These are phyloP conservation scores for Sophora flavescens DNA, from an alignment of 306 rosid genomes.

Conservation along the genomic window DNA sequence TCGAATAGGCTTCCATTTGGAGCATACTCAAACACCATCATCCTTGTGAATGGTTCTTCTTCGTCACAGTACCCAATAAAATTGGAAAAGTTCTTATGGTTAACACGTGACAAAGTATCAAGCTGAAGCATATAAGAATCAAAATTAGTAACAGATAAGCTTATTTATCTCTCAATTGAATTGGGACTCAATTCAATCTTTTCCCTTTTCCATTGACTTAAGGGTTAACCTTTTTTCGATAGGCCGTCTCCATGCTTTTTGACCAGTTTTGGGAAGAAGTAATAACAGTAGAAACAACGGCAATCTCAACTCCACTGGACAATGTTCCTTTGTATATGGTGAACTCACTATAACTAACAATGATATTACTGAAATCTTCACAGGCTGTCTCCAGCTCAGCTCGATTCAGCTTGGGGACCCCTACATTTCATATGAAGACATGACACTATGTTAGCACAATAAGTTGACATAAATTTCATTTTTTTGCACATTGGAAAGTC, in stretches of 20 bases:
- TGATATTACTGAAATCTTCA: slow-evolving; percentile 97
- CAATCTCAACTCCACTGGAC: slow-evolving; percentile 97
- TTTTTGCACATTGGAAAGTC: neutral
- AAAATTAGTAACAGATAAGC: slow-evolving; percentile 31
- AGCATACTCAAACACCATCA: slow-evolving; percentile 99
- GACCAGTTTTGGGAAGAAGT: slow-evolving; percentile 76
- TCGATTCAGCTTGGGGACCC: slow-evolving; percentile 91
- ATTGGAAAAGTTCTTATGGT: slow-evolving; percentile 94
- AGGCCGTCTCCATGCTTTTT: slow-evolving; percentile 69
- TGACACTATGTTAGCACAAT: neutral
- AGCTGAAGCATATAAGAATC: slow-evolving; percentile 61
- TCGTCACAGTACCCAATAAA: slow-evolving; percentile 96
- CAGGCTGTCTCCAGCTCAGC: slow-evolving; percentile 90
- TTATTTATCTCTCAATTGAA: neutral
- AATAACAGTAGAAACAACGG: slow-evolving; percentile 76
- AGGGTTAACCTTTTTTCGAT: slow-evolving; percentile 72
- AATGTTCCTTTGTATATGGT: slow-evolving; percentile 91
- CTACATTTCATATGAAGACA: slow-evolving; percentile 56
- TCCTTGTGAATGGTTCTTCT: slow-evolving; percentile 87
- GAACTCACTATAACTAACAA: slow-evolving; percentile 61
- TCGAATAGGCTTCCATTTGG: slow-evolving; percentile 90
- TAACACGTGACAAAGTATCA: slow-evolving; percentile 76
- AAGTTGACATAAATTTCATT: neutral
- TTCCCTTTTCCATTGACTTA: slow-evolving; percentile 21
- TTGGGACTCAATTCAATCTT: slow-evolving; percentile 12